phyloP scores from a whole-genome alignment of 2,329 filamentous ascomycete species.

The Pezicula neosporulosa region DNA sequence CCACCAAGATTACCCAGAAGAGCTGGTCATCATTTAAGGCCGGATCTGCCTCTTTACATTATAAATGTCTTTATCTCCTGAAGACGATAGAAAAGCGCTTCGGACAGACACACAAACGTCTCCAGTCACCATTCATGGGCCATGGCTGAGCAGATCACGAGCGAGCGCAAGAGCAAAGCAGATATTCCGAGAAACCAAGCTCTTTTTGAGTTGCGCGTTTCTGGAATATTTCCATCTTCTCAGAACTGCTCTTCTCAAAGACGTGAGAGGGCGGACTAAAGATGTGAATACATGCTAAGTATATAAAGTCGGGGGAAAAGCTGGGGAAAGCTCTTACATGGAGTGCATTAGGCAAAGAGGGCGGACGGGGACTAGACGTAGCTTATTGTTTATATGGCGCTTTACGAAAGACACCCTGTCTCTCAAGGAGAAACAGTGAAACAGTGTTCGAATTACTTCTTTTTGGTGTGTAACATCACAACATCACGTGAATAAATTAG shows the following conservation, averaged over 20 bases:
- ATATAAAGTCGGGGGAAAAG: conserved; percentile 35
- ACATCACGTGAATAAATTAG: too few relatives aligned
- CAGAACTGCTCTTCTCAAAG: conserved; percentile 49
- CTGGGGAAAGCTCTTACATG: conserved; percentile 38
- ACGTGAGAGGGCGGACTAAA: conserved; percentile 52
- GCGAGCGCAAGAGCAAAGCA: conserved; percentile 46
- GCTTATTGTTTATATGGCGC: too few relatives aligned
- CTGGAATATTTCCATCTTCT: conserved; percentile 34
- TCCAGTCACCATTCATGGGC: conserved; percentile 32
- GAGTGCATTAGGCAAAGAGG: background rate
- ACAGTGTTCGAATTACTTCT: too few relatives aligned
- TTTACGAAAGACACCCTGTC: too few relatives aligned
- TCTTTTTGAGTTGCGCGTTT: conserved; percentile 17
- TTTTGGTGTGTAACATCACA: too few relatives aligned
- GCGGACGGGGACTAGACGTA: too few relatives aligned
- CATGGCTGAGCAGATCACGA: conserved; percentile 48
- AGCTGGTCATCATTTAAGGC: too few relatives aligned
- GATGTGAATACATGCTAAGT: conserved; percentile 45
- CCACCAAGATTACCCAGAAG: too few relatives aligned
- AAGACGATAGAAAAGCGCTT: conserved; percentile 32
- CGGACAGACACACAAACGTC: conserved; percentile 50
- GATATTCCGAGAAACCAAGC: conserved; percentile 14
- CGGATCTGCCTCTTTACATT: too few relatives aligned
- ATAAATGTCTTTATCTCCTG: background rate
- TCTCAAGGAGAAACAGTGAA: too few relatives aligned